Evolutionary conservation across 768 basidiomycete species (phyloP).

Genomic region (Pleurotus eryngii): DNA sequence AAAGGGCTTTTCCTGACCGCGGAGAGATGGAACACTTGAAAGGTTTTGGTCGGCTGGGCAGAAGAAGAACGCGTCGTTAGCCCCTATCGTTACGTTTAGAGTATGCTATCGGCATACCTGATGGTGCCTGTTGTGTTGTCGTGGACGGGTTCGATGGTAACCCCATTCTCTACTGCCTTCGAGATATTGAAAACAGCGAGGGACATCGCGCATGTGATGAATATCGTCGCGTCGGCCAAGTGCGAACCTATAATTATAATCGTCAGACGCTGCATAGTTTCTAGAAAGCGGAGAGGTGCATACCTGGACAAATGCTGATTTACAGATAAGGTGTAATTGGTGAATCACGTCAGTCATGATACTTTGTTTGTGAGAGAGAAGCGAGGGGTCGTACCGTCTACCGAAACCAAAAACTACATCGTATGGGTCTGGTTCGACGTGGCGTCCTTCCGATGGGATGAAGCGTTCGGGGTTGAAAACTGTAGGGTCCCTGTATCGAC

Average conservation of each 20-base stretch:
- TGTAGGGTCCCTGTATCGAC: constrained; percentile 50
- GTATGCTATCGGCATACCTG: constrained; percentile 34
- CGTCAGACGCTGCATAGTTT: not conserved
- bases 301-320: constrained; percentile 48
- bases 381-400: constrained; percentile 42
- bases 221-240: constrained; percentile 53
- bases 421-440: constrained; percentile 54
- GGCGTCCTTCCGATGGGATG: constrained; percentile 37
- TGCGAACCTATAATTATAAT: constrained; percentile 32
- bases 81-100: not conserved
- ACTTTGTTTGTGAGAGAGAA: not conserved
- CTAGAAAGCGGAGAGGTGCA: not conserved
- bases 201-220: constrained; percentile 49
- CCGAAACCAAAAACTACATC: constrained; percentile 70
- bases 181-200: constrained; percentile 50
- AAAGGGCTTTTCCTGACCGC: constrained; percentile 54
- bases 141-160: constrained; percentile 47
- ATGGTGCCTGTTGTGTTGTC: constrained; percentile 63
- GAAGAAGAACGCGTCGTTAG: constrained; percentile 6
- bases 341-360: not conserved
- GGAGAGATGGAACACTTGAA: constrained; percentile 60
- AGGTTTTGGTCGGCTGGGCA: constrained; percentile 52
- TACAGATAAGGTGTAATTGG: not conserved
- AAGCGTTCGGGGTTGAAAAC: constrained; percentile 62
- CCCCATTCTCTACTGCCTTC: constrained; percentile 42